Base-by-base conservation (phyloP, 2,329 filamentous ascomycete species). In the Penicillium vulpinum region DNA sequence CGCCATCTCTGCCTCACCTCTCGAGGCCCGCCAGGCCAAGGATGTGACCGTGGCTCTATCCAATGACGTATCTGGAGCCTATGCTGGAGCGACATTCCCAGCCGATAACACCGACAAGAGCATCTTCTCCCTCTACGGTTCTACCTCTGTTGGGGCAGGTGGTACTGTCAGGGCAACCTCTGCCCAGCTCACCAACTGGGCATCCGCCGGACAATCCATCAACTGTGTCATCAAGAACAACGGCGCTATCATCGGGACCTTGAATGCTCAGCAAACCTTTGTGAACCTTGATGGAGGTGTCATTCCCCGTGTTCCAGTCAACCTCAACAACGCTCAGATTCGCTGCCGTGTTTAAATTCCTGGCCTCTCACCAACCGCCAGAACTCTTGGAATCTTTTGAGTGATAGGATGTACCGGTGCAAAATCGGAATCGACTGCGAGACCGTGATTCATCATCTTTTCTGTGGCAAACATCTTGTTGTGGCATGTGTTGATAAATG, bases 271-370 rank as follows among this genome's bases (percentile, higher is more conserved):
- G n/a, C 31, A 48, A 4, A 59, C 58, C 13, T 62, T 40, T 21
- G 15, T 46, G 18, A 58, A 61, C 24, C 39, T 62, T n/a, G 58
- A 61, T 41, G 55, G 55, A 18, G 61, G 51, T 8, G n/a, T n/a
- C n/a, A n/a, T 39, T 58, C 1, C 35, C 22, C 22, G 26, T 15
- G 48, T 40, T 35, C 52, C 55, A 24, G 38, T 62, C 46, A 48
- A 61, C 10, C 44, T 62, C 10, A 49, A 51, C 31, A 18, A 41
- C 11, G 58, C 43, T 9, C 9, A 15, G 7, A 51, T 61, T 44
- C 54, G 36, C 44, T 62, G 60, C 40, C 38, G 31, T 9, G 50
- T 38, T 22, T 56, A 16, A 43, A 38, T n/a, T 7, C 3, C 8
- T 22, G 18, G 33, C 18, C 24, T 11, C 8, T 22, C 11, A n/a